A percentile compares a stretch with the other conserved stretches of the same genome.
Conservation (phyloP, 257 asterid species). For the Orobanche coerulescens region DNA sequence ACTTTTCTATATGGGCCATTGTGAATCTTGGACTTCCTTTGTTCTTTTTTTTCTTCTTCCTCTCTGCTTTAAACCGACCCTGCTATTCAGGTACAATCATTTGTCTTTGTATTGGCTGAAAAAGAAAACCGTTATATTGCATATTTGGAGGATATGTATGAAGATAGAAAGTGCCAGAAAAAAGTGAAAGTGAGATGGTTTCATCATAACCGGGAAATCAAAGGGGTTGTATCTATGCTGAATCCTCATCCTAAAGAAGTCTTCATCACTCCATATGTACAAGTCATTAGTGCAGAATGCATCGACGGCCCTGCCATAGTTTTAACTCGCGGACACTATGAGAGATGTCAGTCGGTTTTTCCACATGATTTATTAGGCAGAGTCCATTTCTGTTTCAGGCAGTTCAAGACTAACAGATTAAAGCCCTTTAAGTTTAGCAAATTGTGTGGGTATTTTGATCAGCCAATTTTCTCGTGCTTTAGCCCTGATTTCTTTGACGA, state of each 20-base stretch:
- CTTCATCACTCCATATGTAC: conserved; percentile 76
- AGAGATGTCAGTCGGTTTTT: conserved; percentile 69
- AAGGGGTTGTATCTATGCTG: conserved; percentile 48
- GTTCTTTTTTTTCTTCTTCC: too few relatives aligned
- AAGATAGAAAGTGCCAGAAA: conserved; percentile 81
- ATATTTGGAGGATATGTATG: conserved; percentile 91
- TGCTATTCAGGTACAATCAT: conserved; percentile 66
- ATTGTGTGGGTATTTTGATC: conserved; percentile 71
- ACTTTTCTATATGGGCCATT: conserved; percentile 1
- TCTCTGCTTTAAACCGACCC: background rate
- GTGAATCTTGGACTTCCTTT: background rate
- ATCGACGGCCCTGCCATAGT: conserved; percentile 90
- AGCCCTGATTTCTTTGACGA: conserved; percentile 86
- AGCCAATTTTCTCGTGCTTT: conserved; percentile 81
- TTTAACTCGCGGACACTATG: conserved; percentile 72
- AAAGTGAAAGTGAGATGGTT: conserved; percentile 98
- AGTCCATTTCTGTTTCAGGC: conserved; percentile 78
- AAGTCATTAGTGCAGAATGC: conserved; percentile 94
- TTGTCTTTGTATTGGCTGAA: conserved; percentile 93
- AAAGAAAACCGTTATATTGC: conserved; percentile 76
- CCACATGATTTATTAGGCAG: conserved; percentile 63
- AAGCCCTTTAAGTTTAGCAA: conserved; percentile 77
- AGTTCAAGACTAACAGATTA: conserved; percentile 63
- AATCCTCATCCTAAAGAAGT: conserved; percentile 84
- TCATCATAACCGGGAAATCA: conserved; percentile 79